Conservation (phyloP, 169 alveolate genomes). For the Plasmodium berghei region DNA sequence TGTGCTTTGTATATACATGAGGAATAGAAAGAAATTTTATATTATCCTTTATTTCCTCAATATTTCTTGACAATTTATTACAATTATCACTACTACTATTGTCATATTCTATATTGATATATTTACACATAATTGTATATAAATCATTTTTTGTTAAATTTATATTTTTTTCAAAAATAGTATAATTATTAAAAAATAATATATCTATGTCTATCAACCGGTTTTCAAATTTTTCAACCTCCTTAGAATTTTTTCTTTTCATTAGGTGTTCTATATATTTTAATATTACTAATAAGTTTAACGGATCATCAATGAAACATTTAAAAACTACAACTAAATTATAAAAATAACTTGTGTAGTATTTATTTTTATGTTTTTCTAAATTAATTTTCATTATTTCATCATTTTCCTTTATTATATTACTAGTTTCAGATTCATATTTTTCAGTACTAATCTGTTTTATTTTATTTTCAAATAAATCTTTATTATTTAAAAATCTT, state of each 20-base stretch:
- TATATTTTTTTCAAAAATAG: constrained; percentile 25
- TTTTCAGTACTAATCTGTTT: constrained; percentile 14
- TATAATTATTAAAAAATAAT: constrained; percentile 55
- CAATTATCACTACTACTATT: constrained; percentile 1
- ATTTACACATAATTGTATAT: constrained; percentile 17
- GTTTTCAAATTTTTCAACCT: constrained; percentile 43
- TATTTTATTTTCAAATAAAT: constrained; percentile 22
- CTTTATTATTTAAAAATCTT: constrained; percentile 33
- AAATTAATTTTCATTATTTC: constrained; percentile 50
- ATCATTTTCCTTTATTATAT: constrained; percentile 29
- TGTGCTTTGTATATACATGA: constrained; percentile 40
- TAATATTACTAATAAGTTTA: constrained; percentile 36
- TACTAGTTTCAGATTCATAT: constrained; percentile 27
- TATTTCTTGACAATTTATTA: neutral
- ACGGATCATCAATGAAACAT: constrained; percentile 51
- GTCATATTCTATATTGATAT: constrained; percentile 7
- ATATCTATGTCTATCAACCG: constrained; percentile 63
- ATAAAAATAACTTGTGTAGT: constrained; percentile 55
- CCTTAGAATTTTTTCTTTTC: constrained; percentile 38
- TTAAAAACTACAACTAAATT: constrained; percentile 41
- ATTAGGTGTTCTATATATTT: constrained; percentile 54
- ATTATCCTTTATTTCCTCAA: constrained; percentile 14
- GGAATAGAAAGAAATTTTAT: constrained; percentile 49
- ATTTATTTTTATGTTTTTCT: constrained; percentile 33
- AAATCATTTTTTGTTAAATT: constrained; percentile 7